phyloP scores from a whole-genome alignment of 2,329 filamentous ascomycete genomes.

The Diaporthe helianthi region DNA sequence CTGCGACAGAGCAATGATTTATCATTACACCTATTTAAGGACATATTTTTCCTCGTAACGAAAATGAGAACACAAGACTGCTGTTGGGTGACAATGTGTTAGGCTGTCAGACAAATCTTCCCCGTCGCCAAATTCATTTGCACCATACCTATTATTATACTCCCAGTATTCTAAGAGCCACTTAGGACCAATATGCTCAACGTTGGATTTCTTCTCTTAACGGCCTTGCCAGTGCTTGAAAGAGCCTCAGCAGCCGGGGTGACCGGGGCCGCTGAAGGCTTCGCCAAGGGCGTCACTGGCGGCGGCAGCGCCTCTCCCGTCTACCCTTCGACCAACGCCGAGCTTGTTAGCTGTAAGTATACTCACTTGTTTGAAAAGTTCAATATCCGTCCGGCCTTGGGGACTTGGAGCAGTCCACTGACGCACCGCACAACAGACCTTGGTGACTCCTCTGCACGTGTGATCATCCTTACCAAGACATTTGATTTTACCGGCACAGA shows the following conservation, averaged over 20 bases:
- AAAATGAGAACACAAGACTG: neutral
- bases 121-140: neutral
- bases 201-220: slow-evolving; percentile 1
- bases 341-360: slow-evolving; percentile 55
- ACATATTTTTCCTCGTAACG: neutral
- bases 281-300: slow-evolving; percentile 62
- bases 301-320: slow-evolving; percentile 62
- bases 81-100: neutral
- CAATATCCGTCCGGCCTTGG: neutral
- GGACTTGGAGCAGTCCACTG: slow-evolving; percentile 38
- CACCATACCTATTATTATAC: neutral
- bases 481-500: slow-evolving; percentile 64
- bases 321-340: slow-evolving; percentile 58
- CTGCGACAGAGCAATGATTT: neutral
- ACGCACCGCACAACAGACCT: slow-evolving; percentile 47
- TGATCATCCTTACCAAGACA: slow-evolving; percentile 65
- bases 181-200: neutral
- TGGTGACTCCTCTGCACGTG: slow-evolving; percentile 57
- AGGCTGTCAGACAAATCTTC: neutral
- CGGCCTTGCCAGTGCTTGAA: neutral
- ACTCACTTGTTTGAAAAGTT: too few species aligned
- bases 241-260: slow-evolving; percentile 37
- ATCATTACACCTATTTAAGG: neutral
- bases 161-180: neutral
- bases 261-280: slow-evolving; percentile 49